Base-by-base conservation (phyloP, 345 rosid species). In the Populus ilicifolia region DNA sequence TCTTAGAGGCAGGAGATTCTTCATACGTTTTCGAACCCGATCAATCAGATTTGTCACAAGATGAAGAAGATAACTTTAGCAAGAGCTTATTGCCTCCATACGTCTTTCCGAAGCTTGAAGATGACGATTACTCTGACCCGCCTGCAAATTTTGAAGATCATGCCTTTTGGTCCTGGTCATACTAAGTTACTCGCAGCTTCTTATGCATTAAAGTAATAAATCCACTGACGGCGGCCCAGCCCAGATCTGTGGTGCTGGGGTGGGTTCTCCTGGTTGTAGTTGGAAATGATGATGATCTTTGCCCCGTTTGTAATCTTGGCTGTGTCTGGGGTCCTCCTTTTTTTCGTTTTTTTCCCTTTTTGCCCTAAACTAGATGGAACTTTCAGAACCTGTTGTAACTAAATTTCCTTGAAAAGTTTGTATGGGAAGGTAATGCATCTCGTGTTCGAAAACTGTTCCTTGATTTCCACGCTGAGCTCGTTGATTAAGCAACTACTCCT, bases 61-160 rank as follows among this genome's bases (percentile, higher is more conserved):
- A 82, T 56, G 84, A 82, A 59, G 84, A 78, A 17, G 84, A 82
- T 70, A 75, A 75, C 75, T 67, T 71, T 54, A 75, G 84, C 74
- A 82, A 56, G 70, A 82, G 59, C 76, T 54, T 78, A 16, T 46
- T 78, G 82, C 84, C 79, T 14, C 21, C 79, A 7, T 78, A 67
- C 23, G 50, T 75, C 27, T 82, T 75, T 61, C 79, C 84, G 4
- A 82, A 82, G 82, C 87, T 85, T 5, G 90, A 89, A 86, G 89
- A 81, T 23, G 77, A 69, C 4, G 79, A 82, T 66, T 82, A 70
- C 66, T 70, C 84, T 12, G 66, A 74, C 20, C 78, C 81, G 13
- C 39, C 73, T 59, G 79, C 79, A 46, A 75, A 77, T 75, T 82
- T 82, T 59, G 84, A 82, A 25, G 82, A 82, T 61, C 72, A 82